Conservation (phyloP, 768 basidiomycete genomes). For the Lentinula boryana region DNA sequence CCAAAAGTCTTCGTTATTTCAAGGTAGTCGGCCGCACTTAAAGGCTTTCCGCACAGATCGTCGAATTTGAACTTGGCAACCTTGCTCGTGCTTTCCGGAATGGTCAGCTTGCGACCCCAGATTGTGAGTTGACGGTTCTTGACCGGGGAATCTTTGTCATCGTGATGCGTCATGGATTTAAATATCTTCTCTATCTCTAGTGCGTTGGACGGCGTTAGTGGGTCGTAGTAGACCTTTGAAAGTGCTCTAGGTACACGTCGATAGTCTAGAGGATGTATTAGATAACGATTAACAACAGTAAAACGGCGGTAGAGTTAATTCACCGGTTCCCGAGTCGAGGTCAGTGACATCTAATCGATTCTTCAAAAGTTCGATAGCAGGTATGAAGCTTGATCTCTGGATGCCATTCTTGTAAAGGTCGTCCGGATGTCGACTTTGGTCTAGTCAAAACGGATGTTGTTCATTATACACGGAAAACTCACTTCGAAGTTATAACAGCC, state of each 20-base stretch:
- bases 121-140: constrained; percentile 61
- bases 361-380: constrained; percentile 92
- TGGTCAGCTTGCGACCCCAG: constrained; percentile 83
- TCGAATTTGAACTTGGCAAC: constrained; percentile 85
- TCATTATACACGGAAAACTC: constrained; percentile 21
- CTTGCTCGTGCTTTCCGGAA: constrained; percentile 74
- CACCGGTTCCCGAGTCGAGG: constrained; percentile 92
- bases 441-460: constrained; percentile 2
- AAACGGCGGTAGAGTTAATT: constrained; percentile 15
- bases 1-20: constrained; percentile 86
- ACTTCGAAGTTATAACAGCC: constrained; percentile 98
- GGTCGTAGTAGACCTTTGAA: constrained; percentile 91
- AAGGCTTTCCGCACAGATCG: constrained; percentile 81
- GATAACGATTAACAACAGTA: background rate
- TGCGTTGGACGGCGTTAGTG: constrained; percentile 58
- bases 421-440: constrained; percentile 85
- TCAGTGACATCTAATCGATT: constrained; percentile 82
- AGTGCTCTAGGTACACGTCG: constrained; percentile 88
- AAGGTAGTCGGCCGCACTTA: constrained; percentile 94
- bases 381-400: constrained; percentile 90
- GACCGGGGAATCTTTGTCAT: constrained; percentile 51
- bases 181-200: constrained; percentile 84
- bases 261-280: constrained; percentile 57
- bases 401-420: constrained; percentile 99
- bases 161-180: constrained; percentile 50